Base-by-base conservation (phyloP, 1,284 basidiomycete genomes). In the Ceratobasidium sp. region DNA sequence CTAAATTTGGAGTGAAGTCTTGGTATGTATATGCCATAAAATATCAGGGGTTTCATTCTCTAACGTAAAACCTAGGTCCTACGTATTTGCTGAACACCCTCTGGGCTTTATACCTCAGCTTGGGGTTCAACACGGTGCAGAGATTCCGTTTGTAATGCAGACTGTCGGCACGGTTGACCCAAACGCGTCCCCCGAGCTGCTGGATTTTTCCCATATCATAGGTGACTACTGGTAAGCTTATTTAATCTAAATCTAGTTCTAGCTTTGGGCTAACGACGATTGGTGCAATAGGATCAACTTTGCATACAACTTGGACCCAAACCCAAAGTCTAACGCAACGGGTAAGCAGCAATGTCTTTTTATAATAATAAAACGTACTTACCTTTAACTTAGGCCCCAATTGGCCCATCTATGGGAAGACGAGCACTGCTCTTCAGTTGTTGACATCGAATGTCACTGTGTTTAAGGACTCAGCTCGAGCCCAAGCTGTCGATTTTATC, bases 301-400 rank as follows among this genome's bases (percentile, higher is more conserved):
- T 61, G 68, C 68, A 9, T 71, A 71, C 56, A 46, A 71, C 39
- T 48, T 71, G 27, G 54, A 71, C 19, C 68, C 68, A 9, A 71
- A 59, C 19, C n/a, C 54, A 24, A 71, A 31, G 14, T 48, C n/a
- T 22, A 2, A 16, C 29, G 2, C 4, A 9, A 14, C 9, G 11
- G n/a, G n/a, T n/a, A n/a, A n/a, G n/a, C n/a, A n/a, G n/a, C n/a
- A n/a, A n/a, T n/a, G n/a, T n/a, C n/a, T n/a, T n/a, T n/a, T n/a
- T n/a, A n/a, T n/a, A n/a, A n/a, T n/a, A n/a, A n/a, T n/a, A n/a
- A n/a, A n/a, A n/a, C n/a, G n/a, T n/a, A n/a, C n/a, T n/a, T n/a
- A 27, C 7, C 22, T 9, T 29, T 8, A n/a, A 39, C 19, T 54
- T 39, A 71, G 68, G 22, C 22, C 54, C 56, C 8, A 56, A 56